These are phyloP conservation scores for Podospora fimiseda DNA, from an alignment of 495 filamentous ascomycete species.

Conservation along the genomic window DNA sequence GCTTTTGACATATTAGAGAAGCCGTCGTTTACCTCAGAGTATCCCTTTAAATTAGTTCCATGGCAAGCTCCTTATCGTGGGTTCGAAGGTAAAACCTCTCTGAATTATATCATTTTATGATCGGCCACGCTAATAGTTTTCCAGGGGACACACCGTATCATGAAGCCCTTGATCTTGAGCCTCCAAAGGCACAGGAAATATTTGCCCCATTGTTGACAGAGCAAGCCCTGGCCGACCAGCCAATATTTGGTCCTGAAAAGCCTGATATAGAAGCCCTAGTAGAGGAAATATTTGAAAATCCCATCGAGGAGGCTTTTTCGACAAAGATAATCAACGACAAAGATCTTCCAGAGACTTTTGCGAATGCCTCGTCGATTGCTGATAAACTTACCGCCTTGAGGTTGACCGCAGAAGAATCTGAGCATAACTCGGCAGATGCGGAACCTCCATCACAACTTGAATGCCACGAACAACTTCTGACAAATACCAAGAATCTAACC, in stretches of 20 bases:
- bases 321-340: slow-evolving; percentile 20
- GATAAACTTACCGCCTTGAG: slow-evolving; percentile 36
- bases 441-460: slow-evolving; percentile 34
- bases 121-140: slow-evolving; percentile 5
- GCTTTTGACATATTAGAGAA: slow-evolving; percentile 59
- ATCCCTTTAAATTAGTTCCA: slow-evolving; percentile 43
- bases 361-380: slow-evolving; percentile 28
- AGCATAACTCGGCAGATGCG: not conserved
- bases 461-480: slow-evolving; percentile 39
- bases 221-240: slow-evolving; percentile 33
- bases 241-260: slow-evolving; percentile 40
- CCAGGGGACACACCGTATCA: slow-evolving; percentile 40
- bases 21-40: slow-evolving; percentile 47
- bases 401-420: slow-evolving; percentile 19
- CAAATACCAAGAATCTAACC: slow-evolving; percentile 39
- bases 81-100: slow-evolving; percentile 31
- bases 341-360: slow-evolving; percentile 22
- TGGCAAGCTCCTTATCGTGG: slow-evolving; percentile 42
- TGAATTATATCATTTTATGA: not conserved
- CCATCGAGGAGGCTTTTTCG: slow-evolving; percentile 21
- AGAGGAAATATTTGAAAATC: slow-evolving; percentile 25
- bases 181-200: slow-evolving; percentile 33
- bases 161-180: slow-evolving; percentile 40
- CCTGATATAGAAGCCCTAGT: slow-evolving; percentile 25
- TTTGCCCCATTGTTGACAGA: slow-evolving; percentile 41